Percentiles rank a stretch among this genome's conserved stretches.
Evolutionary conservation across 1,284 basidiomycete genomes (phyloP).

Genomic region (Cryptococcus maquisensis): DNA sequence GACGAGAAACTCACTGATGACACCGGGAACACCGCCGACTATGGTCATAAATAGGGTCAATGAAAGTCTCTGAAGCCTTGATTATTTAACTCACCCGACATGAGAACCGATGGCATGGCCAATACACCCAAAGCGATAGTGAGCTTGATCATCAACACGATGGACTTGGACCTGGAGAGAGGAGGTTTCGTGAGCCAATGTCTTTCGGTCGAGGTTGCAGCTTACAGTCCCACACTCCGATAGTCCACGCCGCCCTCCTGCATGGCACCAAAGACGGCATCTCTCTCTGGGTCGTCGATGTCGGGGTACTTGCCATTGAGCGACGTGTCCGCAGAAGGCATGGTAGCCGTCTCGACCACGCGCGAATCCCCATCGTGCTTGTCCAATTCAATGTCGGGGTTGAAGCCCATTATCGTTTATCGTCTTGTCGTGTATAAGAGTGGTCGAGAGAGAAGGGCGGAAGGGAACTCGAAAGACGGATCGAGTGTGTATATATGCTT

Average conservation of each 20-base stretch:
- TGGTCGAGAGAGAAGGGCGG: too few relatives aligned
- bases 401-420: too few relatives aligned
- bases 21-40: conserved; percentile 30
- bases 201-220: neutral
- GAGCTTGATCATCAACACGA: conserved; percentile 35
- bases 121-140: conserved; percentile 40
- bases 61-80: conserved; percentile 18
- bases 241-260: conserved; percentile 34
- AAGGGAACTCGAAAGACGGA: too few relatives aligned
- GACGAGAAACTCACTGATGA: conserved; percentile 21
- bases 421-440: too few relatives aligned
- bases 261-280: conserved; percentile 30
- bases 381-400: too few relatives aligned
- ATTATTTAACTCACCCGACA: conserved; percentile 11
- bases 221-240: conserved; percentile 36
- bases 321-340: neutral
- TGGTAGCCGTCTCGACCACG: neutral
- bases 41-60: conserved; percentile 5
- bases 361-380: too few relatives aligned
- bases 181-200: neutral
- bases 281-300: conserved; percentile 17
- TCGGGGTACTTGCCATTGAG: conserved; percentile 5
- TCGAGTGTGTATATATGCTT: too few relatives aligned
- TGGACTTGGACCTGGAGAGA: conserved; percentile 27
- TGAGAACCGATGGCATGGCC: conserved; percentile 26